Base-by-base conservation (phyloP, 2,329 filamentous ascomycete genomes). In the Dactylella cylindrospora region DNA sequence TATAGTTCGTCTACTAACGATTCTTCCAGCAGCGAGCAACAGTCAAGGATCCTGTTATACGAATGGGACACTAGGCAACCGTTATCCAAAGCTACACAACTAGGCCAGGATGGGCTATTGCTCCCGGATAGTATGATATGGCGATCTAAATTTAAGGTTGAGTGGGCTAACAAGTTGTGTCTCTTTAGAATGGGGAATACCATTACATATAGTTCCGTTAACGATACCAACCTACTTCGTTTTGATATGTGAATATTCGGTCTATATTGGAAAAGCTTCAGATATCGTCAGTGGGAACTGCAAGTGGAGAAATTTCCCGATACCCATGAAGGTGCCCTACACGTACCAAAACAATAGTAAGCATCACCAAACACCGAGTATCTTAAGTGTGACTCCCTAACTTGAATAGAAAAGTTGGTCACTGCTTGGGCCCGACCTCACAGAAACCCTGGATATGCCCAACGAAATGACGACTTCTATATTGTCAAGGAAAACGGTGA, bases 401-500 rank as follows among this genome's bases (percentile, higher is more conserved):
- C 55, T 59, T 60, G 10, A 47, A 20, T 39, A 68, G 68, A 65
- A 31, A 85, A 86, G 0, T 72, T 88, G 2, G 96, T 90, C 87
- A 86, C 85, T 2, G 82, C 86, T 19, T 98, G 91, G 90, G 83
- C 88, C 22, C 81, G 88, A 59, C 86, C 90, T 1, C 79, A 82
- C 59, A 83, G 91, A 5, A 79, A 83, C 19, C 79, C 79, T 60
- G 73, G 76, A 9, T 85, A 84, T 66, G 80, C 80, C 46, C 75
- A 79, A 49, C 78, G 76, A 13, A 82, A 84, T 28, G 93, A 97
- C 69, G 83, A 85, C 60, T 83, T 97, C 41, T 95, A 93, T 70
- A 76, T 98, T 12, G 87, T 86, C 8, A 83, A 90, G 50, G 91
- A 97, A 73, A 91, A 97, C 70, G 93, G 93, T 2, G 76, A 84